Evolutionary conservation across 192 early-diverging fungal species (phyloP).

Genomic region (Coemansia sp.): DNA sequence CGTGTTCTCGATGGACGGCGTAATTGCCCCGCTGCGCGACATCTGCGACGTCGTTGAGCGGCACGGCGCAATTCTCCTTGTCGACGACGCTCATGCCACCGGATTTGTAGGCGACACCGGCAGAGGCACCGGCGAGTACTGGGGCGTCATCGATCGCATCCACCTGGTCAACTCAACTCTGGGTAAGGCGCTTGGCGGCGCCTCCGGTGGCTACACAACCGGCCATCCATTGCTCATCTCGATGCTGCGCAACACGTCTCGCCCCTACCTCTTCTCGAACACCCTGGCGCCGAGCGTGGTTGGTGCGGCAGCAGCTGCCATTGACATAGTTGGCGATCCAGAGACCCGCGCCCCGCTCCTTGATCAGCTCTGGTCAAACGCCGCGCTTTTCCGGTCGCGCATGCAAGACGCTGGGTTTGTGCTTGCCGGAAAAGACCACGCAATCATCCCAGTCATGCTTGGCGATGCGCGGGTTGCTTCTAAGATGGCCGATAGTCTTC

Average conservation of each 20-base stretch:
- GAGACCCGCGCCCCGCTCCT: constrained; percentile 50
- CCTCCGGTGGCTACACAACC: constrained; percentile 56
- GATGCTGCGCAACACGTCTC: constrained; percentile 56
- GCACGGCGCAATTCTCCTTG: constrained; percentile 70
- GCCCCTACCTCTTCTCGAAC: constrained; percentile 63
- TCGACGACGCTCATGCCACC: constrained; percentile 74
- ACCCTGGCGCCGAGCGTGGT: constrained; percentile 59
- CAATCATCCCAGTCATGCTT: constrained; percentile 62
- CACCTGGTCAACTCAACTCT: constrained; percentile 64
- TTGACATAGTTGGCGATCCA: constrained; percentile 57
- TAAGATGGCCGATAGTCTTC: constrained; percentile 57
- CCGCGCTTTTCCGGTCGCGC: constrained; percentile 59
- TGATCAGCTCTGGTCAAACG: constrained; percentile 61
- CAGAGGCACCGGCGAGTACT: constrained; percentile 69
- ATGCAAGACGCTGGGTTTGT: constrained; percentile 64
- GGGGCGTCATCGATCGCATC: constrained; percentile 57
- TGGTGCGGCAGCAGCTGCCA: constrained; percentile 53
- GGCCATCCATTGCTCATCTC: constrained; percentile 47
- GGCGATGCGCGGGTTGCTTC: constrained; percentile 57
- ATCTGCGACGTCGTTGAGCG: constrained; percentile 69
- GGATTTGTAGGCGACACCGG: constrained; percentile 69
- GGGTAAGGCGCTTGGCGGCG: constrained; percentile 61
- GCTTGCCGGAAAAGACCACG: constrained; percentile 63
- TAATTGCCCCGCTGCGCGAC: constrained; percentile 64
- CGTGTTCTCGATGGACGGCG: constrained; percentile 67